Base-by-base conservation (phyloP, 495 filamentous ascomycete genomes). In the Lophiostoma macrostomum region DNA sequence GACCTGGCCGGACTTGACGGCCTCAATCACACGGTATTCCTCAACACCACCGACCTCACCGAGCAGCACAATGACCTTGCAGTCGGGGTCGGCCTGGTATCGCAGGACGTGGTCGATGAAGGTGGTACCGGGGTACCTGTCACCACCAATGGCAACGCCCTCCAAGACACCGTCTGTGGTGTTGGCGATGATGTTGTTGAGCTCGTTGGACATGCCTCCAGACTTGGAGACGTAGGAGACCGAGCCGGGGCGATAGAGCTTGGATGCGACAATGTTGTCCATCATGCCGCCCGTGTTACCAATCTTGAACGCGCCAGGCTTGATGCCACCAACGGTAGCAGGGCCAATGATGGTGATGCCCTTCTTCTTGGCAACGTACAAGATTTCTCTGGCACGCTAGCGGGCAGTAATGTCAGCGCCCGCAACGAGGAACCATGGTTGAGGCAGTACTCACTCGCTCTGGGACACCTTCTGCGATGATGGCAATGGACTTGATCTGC, bases 251-350 rank as follows among this genome's bases (percentile, higher is more conserved):
- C 93, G 93, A 84, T 98, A 98, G 43, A 98, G 88, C 84, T 97
- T 98, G 73, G 94, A 97, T 62, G 93, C 91, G 53, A 98, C 93
- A 65, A 98, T 98, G 81, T 98, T 98, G 82, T 98, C 93, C 93
- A 98, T 98, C 93, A 98, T 98, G 73, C 93, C 93, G 82, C 93
- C 93, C 58, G 93, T 98, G 81, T 98, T 98, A 73, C 93, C 93
- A 59, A 98, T 98, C 83, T 97, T 98, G 83, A 87, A 98, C 68
- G 87, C 85, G 73, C 93, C 94, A 54, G 93, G 93, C 82, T 98
- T 98, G 79, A 98, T 96, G 67, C 93, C 93, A 82, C 93, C 93
- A 57, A 98, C 93, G 48, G 93, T 98, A 53, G 93, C 93, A 55
- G 93, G 93, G 49, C 93, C 93, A 67, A 98, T 96, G 74, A 98